Percentiles rank a stretch among this genome's conserved stretches.
Conservation (phyloP, 225 moss, liverwort and hornwort species). For the Bryum argenteum region DNA sequence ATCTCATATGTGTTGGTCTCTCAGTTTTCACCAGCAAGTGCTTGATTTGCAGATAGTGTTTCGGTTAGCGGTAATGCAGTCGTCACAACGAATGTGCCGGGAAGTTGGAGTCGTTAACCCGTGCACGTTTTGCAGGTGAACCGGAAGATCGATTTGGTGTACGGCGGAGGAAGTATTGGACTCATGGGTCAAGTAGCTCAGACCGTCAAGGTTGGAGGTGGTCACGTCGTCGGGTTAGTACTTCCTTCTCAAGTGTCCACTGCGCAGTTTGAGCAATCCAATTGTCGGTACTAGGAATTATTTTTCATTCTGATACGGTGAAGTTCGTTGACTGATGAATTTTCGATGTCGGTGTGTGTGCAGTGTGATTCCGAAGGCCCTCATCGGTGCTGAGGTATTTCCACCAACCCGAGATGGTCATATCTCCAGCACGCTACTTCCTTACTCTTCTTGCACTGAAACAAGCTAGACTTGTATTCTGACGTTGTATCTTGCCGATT, state of each 20-base stretch:
- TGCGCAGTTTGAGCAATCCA: fast-evolving
- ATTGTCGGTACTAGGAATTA: too few species aligned
- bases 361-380: slow-evolving; percentile 84
- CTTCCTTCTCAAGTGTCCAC: neutral
- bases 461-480: neutral
- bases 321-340: neutral
- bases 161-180: slow-evolving; percentile 89
- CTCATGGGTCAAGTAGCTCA: slow-evolving; percentile 90
- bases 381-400: slow-evolving; percentile 71
- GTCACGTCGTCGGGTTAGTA: slow-evolving; percentile 81
- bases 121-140: slow-evolving; percentile 52
- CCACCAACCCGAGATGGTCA: fast-evolving
- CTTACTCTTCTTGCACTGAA: too few species aligned
- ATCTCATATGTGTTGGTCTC: neutral
- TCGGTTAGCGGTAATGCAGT: neutral
- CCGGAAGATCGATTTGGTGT: slow-evolving; percentile 83
- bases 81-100: neutral
- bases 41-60: too few species aligned
- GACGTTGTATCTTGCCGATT: neutral
- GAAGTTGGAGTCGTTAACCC: neutral
- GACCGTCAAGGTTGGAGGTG: slow-evolving; percentile 72
- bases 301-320: neutral
- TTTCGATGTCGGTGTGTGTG: neutral
- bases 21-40: too few species aligned
- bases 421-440: too few species aligned